A percentile compares a stretch with the other conserved stretches of the same genome.
Evolutionary conservation across 169 alveolate species (phyloP).

Genomic region (Neospora caninum): DNA sequence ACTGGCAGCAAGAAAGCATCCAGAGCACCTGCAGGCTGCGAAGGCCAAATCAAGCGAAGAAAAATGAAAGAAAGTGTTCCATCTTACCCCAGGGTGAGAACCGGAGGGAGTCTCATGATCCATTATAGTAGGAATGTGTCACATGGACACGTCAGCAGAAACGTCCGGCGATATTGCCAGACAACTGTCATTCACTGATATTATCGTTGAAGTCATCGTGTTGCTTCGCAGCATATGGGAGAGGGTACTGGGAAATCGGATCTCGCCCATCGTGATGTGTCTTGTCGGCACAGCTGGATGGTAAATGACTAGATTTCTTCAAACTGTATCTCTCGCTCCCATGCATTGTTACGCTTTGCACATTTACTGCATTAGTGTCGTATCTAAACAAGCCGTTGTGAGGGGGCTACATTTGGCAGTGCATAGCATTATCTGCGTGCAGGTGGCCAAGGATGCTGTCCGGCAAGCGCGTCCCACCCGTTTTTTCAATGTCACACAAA

Average conservation of each 20-base stretch:
- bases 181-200: background rate
- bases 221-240: background rate
- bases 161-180: background rate
- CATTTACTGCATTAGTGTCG: too few relatives aligned
- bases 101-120: background rate
- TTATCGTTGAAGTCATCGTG: background rate
- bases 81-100: background rate
- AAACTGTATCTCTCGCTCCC: too few relatives aligned
- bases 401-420: too few relatives aligned
- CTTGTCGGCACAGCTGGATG: too few relatives aligned
- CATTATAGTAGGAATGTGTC: background rate
- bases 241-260: background rate
- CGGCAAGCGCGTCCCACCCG: conserved; percentile 24
- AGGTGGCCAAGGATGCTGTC: conserved; percentile 32
- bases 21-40: background rate
- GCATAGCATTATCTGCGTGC: background rate
- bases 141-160: background rate
- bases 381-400: too few relatives aligned
- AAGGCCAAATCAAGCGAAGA: conserved; percentile 11
- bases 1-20: background rate
- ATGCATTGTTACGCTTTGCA: too few relatives aligned
- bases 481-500: conserved; percentile 14
- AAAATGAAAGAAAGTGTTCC: background rate
- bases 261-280: too few relatives aligned
- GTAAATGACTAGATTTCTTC: too few relatives aligned